phyloP scores from a whole-genome alignment of 2,329 filamentous ascomycete species.

The Ustilaginoidea virens region DNA sequence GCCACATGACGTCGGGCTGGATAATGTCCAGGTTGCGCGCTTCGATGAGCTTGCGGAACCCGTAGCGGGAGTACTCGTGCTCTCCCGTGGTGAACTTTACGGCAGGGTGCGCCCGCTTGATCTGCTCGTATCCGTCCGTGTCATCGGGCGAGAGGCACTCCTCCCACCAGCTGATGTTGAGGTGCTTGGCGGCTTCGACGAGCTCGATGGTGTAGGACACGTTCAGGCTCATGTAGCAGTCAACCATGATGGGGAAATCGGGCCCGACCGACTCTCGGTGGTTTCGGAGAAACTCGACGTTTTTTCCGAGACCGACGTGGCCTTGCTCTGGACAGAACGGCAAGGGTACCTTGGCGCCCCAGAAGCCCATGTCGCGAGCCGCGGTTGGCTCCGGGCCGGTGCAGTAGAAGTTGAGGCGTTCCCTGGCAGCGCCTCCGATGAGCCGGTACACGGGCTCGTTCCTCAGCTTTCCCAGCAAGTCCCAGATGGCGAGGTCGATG shows the following conservation, averaged over 20 bases:
- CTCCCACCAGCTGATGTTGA: conserved; percentile 96
- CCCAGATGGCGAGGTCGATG: conserved; percentile 86
- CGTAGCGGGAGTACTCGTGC: conserved; percentile 88
- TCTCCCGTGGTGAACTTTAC: conserved; percentile 93
- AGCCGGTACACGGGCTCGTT: conserved; percentile 90
- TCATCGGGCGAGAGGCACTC: conserved; percentile 86
- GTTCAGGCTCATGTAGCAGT: conserved; percentile 95
- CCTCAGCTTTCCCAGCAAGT: conserved; percentile 78
- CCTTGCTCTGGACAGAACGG: conserved; percentile 86
- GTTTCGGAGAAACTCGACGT: conserved; percentile 74
- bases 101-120: conserved; percentile 81
- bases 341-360: conserved; percentile 77
- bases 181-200: conserved; percentile 64
- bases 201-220: conserved; percentile 87
- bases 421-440: conserved; percentile 78
- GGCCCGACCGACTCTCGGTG: conserved; percentile 75
- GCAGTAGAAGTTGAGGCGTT: conserved; percentile 83
- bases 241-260: conserved; percentile 85
- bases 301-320: conserved; percentile 66
- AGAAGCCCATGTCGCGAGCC: conserved; percentile 77
- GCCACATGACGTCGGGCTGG: conserved; percentile 96
- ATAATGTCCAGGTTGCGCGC: conserved; percentile 86
- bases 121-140: conserved; percentile 74
- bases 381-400: conserved; percentile 73
- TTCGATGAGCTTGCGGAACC: conserved; percentile 88